These are phyloP conservation scores for Karstenula rhodostoma DNA, from an alignment of 2,329 filamentous ascomycete genomes.

Conservation along the genomic window DNA sequence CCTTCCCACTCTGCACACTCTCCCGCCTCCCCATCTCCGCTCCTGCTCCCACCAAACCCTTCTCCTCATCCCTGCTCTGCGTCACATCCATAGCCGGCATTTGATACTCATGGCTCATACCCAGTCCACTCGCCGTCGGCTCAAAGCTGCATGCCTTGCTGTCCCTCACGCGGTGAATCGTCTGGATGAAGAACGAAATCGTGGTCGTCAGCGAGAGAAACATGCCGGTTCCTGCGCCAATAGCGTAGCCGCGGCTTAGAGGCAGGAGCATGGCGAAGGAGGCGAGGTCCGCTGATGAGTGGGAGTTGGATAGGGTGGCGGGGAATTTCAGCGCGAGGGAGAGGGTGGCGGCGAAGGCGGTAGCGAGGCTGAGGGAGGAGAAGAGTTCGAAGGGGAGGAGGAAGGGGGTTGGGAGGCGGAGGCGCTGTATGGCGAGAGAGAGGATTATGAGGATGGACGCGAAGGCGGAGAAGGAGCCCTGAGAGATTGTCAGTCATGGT, in stretches of 20 bases:
- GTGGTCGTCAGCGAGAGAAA: slow-evolving; percentile 28
- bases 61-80: slow-evolving; percentile 24
- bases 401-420: slow-evolving; percentile 28
- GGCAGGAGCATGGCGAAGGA: slow-evolving; percentile 31
- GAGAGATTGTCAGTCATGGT: slow-evolving; percentile 17
- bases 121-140: slow-evolving; percentile 39
- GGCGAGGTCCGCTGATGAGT: slow-evolving; percentile 26
- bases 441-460: slow-evolving; percentile 26
- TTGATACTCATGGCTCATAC: slow-evolving; percentile 36
- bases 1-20: slow-evolving; percentile 10
- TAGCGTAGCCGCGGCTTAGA: slow-evolving; percentile 30
- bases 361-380: slow-evolving; percentile 32
- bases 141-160: slow-evolving; percentile 40
- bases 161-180: slow-evolving; percentile 23
- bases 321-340: slow-evolving; percentile 28
- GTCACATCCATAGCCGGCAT: slow-evolving; percentile 38
- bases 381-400: slow-evolving; percentile 34
- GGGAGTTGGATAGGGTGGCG: slow-evolving; percentile 14
- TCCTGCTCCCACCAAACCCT: slow-evolving; percentile 18
- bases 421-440: slow-evolving; percentile 23
- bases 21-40: slow-evolving; percentile 19
- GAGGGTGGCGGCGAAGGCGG: slow-evolving; percentile 33
- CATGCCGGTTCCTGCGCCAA: slow-evolving; percentile 27
- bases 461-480: slow-evolving; percentile 34
- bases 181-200: slow-evolving; percentile 25